phyloP scores from a whole-genome alignment of 176 grass and related monocot genomes.

The Bromus sterilis region DNA sequence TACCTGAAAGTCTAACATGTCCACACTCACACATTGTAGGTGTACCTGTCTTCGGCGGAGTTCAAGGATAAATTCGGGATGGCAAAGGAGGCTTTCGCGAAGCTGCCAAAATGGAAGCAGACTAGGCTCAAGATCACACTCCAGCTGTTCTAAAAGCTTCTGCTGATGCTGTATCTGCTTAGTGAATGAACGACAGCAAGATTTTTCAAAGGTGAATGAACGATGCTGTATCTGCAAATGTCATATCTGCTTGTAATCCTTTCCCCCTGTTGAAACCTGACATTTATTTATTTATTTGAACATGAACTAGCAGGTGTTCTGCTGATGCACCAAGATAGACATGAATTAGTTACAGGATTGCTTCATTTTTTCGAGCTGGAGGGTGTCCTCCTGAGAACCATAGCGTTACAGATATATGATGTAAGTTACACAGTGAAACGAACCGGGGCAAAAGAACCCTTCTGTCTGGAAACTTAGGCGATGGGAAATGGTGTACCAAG shows the following conservation, averaged over 20 bases:
- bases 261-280: not conserved
- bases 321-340: not conserved
- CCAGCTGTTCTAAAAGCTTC: constrained; percentile 59
- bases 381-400: constrained; percentile 7
- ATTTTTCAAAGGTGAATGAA: constrained; percentile 15
- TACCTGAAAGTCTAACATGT: not conserved
- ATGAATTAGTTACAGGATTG: constrained; percentile 3
- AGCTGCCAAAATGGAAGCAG: constrained; percentile 94
- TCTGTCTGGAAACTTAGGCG: too few relatives aligned
- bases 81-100: constrained; percentile 73
- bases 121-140: constrained; percentile 91
- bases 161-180: not conserved
- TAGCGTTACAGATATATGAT: constrained; percentile 30
- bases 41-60: constrained; percentile 58
- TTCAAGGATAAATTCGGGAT: constrained; percentile 83
- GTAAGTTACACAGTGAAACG: constrained; percentile 21
- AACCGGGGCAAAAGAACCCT: not conserved
- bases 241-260: constrained; percentile 22
- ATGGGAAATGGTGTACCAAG: too few relatives aligned
- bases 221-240: too few relatives aligned
- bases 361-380: constrained; percentile 23
- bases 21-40: constrained; percentile 31
- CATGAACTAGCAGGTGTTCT: not conserved
- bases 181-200: constrained; percentile 8
- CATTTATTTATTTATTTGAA: too few relatives aligned